Evolutionary conservation across 495 filamentous ascomycete species (phyloP).

Genomic region (Xylaria longipes): DNA sequence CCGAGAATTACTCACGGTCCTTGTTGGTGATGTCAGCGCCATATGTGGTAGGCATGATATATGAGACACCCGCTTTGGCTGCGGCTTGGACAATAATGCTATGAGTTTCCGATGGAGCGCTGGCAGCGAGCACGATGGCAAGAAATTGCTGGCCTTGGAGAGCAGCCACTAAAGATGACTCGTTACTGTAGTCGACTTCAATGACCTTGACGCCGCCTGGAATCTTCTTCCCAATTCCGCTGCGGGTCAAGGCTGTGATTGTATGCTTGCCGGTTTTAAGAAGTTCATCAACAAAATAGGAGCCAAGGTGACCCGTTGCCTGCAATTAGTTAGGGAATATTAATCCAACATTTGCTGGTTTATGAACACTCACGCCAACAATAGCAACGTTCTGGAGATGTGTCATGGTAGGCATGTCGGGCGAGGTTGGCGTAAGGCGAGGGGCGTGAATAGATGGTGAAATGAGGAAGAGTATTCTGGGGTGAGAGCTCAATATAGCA

Average conservation of each 20-base stretch:
- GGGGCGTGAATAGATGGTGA: background rate
- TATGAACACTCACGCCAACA: conserved; percentile 48
- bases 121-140: conserved; percentile 56
- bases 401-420: conserved; percentile 29
- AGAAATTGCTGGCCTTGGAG: conserved; percentile 57
- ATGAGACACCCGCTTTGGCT: conserved; percentile 60
- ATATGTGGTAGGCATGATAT: conserved; percentile 64
- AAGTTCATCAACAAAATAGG: conserved; percentile 51
- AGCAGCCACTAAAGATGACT: conserved; percentile 45
- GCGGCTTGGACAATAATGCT: conserved; percentile 59
- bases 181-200: conserved; percentile 50
- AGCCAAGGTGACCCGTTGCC: conserved; percentile 59
- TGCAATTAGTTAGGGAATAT: conserved; percentile 30
- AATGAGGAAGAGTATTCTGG: background rate
- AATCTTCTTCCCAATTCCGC: conserved; percentile 36
- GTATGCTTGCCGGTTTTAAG: conserved; percentile 50
- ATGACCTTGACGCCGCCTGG: conserved; percentile 42
- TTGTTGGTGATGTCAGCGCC: conserved; percentile 41
- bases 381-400: conserved; percentile 54
- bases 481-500: background rate
- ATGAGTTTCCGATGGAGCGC: conserved; percentile 25
- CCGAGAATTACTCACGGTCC: no score
- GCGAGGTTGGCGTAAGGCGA: background rate
- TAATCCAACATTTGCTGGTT: background rate
- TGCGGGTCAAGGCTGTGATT: conserved; percentile 53